Evolutionary conservation across 2,329 filamentous ascomycete genomes (phyloP).

Genomic region (Ascochyta koolunga): DNA sequence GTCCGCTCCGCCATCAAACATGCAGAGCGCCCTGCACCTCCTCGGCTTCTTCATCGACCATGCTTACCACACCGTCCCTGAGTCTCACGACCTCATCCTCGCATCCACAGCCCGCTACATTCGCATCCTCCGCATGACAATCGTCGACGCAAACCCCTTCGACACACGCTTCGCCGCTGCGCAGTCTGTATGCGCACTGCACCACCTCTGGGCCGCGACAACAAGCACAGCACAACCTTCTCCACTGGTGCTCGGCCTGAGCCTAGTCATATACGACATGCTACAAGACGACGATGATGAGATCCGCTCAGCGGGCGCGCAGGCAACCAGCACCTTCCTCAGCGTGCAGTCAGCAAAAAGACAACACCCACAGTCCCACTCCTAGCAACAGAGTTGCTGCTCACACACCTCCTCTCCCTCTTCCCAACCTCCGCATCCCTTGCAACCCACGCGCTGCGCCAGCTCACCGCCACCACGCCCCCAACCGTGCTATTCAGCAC

Average conservation of each 20-base stretch:
- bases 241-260: conserved; percentile 32
- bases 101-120: conserved; percentile 32
- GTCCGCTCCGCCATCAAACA: conserved; percentile 36
- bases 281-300: conserved; percentile 90
- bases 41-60: conserved; percentile 42
- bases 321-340: conserved; percentile 57
- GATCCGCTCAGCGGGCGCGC: conserved; percentile 70
- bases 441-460: conserved; percentile 44
- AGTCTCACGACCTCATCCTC: conserved; percentile 11
- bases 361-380: conserved; percentile 54
- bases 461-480: conserved; percentile 44
- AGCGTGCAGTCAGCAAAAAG: conserved; percentile 19
- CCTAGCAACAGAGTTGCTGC: conserved; percentile 53
- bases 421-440: conserved; percentile 46
- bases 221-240: background rate
- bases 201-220: conserved; percentile 27
- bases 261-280: conserved; percentile 54
- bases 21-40: conserved; percentile 39
- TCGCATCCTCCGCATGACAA: conserved; percentile 37
- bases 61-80: conserved; percentile 19
- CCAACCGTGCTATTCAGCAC: background rate
- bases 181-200: conserved; percentile 58
- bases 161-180: conserved; percentile 68
- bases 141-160: conserved; percentile 56
- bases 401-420: conserved; percentile 38